Percentiles rank a stretch among this genome's conserved stretches.
These are phyloP conservation scores for Gamsiella multidivaricata DNA, from an alignment of 192 early-diverging fungal species.

Conservation along the genomic window DNA sequence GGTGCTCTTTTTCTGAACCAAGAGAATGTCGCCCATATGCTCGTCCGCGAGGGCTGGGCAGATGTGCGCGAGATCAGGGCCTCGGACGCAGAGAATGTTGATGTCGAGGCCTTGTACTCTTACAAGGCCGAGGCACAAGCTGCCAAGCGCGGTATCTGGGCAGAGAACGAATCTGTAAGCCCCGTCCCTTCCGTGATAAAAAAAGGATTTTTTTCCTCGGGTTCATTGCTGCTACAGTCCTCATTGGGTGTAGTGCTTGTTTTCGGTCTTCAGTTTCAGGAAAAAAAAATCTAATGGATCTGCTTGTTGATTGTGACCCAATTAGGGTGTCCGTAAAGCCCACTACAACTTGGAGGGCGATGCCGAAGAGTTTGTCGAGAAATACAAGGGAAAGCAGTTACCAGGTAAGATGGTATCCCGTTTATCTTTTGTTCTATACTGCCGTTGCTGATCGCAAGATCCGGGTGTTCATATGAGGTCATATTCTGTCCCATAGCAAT, in stretches of 20 bases:
- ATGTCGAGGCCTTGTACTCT: constrained; percentile 62
- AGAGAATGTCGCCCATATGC: constrained; percentile 76
- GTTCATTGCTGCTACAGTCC: no score
- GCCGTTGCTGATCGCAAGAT: no score
- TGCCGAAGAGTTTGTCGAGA: constrained; percentile 75
- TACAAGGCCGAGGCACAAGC: constrained; percentile 81
- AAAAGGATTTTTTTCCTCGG: no score
- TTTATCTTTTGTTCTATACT: background rate
- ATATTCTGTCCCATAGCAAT: constrained; percentile 64
- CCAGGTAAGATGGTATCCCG: constrained; percentile 61
- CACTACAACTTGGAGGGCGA: constrained; percentile 74
- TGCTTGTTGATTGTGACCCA: no score
- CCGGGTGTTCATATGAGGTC: no score
- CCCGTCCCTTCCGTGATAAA: no score
- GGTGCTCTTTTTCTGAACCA: constrained; percentile 62
- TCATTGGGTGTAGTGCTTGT: background rate
- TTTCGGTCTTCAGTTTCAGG: background rate
- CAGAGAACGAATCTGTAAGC: constrained; percentile 60
- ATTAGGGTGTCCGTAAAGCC: constrained; percentile 63
- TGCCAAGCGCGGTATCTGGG: constrained; percentile 84
- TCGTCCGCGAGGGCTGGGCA: constrained; percentile 88
- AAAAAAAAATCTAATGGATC: background rate
- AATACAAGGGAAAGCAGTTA: constrained; percentile 83
- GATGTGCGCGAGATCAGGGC: constrained; percentile 75
- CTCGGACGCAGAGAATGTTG: constrained; percentile 53